A percentile compares a stretch with the other conserved stretches of the same genome.
phyloP scores from a whole-genome alignment of 208 protist species.

The Spongospora subterranea region DNA sequence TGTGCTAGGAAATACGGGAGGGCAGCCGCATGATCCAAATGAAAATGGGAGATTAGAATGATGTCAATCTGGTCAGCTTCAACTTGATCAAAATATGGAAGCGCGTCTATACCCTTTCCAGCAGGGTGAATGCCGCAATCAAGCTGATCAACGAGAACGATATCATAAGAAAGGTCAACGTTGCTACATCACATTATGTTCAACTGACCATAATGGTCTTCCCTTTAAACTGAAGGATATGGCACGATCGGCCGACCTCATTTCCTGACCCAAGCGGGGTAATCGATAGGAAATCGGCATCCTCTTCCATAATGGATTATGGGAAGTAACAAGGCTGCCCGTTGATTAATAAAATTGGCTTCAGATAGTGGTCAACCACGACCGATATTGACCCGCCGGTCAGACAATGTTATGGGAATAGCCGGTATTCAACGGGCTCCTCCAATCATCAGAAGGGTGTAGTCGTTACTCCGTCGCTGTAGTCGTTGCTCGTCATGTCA shows the following conservation, averaged over 20 bases:
- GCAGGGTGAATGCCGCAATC: slow-evolving; percentile 98
- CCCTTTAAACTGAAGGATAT: slow-evolving; percentile 92
- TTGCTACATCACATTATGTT: too few species aligned
- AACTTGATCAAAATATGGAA: slow-evolving; percentile 97
- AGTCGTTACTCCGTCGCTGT: too few species aligned
- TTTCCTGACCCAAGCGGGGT: slow-evolving; percentile 92
- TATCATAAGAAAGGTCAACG: neutral
- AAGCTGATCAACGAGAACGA: slow-evolving; percentile 43
- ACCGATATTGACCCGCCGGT: too few species aligned
- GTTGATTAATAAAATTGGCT: too few species aligned
- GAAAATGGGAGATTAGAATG: slow-evolving; percentile 74
- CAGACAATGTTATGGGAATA: too few species aligned
- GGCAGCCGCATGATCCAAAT: slow-evolving; percentile 73
- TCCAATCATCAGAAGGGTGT: too few species aligned
- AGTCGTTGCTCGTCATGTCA: too few species aligned
- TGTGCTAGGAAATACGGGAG: slow-evolving; percentile 74
- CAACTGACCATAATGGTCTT: slow-evolving; percentile 87
- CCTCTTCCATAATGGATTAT: neutral
- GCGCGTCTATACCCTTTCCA: slow-evolving; percentile 85
- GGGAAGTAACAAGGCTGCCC: too few species aligned
- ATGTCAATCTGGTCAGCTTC: slow-evolving; percentile 70
- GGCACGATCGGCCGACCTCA: slow-evolving; percentile 95
- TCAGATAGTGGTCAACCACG: too few species aligned
- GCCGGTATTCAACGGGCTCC: too few species aligned
- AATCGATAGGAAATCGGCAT: slow-evolving; percentile 84